Evolutionary conservation across 805 yeast species (phyloP).

Genomic region (Ascoidea asiatica): DNA sequence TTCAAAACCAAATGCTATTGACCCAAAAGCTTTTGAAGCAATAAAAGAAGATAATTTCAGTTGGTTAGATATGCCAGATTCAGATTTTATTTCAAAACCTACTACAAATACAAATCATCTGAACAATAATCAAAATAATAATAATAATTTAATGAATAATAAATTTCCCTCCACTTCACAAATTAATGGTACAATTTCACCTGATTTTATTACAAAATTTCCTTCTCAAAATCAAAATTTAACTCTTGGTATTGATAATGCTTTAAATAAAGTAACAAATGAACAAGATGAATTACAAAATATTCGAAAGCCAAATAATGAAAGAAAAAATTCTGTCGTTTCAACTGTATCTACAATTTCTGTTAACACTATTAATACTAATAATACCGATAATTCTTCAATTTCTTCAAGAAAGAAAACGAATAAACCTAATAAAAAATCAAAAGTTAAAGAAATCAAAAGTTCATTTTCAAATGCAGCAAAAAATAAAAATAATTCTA

Average conservation of each 20-base stretch:
- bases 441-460: conserved; percentile 1
- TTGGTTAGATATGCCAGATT: neutral
- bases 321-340: too few species aligned
- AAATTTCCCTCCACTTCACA: too few species aligned
- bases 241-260: too few species aligned
- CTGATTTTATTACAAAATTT: too few species aligned
- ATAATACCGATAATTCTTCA: neutral
- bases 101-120: too few species aligned
- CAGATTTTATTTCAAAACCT: conserved; percentile 1
- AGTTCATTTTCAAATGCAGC: neutral
- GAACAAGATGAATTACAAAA: too few species aligned
- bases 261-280: too few species aligned
- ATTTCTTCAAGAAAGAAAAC: neutral
- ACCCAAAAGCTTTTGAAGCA: neutral
- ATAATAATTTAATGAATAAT: too few species aligned
- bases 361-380: neutral
- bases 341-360: neutral
- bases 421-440: conserved; percentile 3
- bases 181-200: too few species aligned
- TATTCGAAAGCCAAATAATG: too few species aligned
- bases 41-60: neutral
- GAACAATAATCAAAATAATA: too few species aligned
- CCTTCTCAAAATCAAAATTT: too few species aligned
- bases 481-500: neutral
- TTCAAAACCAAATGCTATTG: neutral